Conservation (phyloP, 1,284 basidiomycete genomes). For the Boletellus sp. region DNA sequence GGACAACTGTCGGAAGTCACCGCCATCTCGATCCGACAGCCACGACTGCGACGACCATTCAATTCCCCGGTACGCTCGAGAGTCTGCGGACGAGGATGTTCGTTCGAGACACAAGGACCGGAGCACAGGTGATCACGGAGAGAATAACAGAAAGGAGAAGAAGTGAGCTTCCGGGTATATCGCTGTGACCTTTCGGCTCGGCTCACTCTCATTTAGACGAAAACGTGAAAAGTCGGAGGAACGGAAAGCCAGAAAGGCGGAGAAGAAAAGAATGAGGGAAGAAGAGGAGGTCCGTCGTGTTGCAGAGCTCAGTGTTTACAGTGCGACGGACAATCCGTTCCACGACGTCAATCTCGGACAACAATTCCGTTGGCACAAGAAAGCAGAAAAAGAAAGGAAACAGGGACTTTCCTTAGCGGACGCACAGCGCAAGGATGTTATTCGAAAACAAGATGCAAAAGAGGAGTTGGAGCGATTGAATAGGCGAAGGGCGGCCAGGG, state of each 20-base stretch:
- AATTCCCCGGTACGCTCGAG: conserved; percentile 37
- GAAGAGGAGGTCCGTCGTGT: conserved; percentile 86
- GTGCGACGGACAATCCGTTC: conserved; percentile 94
- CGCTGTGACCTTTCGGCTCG: neutral
- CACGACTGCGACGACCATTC: conserved; percentile 36
- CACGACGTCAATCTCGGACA: conserved; percentile 94
- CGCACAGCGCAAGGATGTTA: conserved; percentile 74
- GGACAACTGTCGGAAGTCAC: conserved; percentile 34
- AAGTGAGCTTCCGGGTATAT: conserved; percentile 46
- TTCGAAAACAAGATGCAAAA: conserved; percentile 85
- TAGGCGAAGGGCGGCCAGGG: conserved; percentile 85
- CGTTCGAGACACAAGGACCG: conserved; percentile 42
- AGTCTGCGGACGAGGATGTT: conserved; percentile 38
- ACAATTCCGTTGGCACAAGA: conserved; percentile 98
- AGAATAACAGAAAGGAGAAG: conserved; percentile 49
- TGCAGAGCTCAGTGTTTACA: conserved; percentile 89
- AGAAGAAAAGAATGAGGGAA: conserved; percentile 76
- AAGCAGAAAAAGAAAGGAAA: conserved; percentile 93
- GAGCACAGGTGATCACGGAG: conserved; percentile 39
- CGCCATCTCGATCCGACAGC: conserved; percentile 42
- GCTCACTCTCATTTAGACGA: conserved; percentile 45
- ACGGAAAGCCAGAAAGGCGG: conserved; percentile 72
- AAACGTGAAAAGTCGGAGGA: conserved; percentile 81
- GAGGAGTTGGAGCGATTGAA: conserved; percentile 94
- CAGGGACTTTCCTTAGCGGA: conserved; percentile 81